phyloP scores from a whole-genome alignment of 768 basidiomycete genomes.

The Daedaleopsis sinensis region DNA sequence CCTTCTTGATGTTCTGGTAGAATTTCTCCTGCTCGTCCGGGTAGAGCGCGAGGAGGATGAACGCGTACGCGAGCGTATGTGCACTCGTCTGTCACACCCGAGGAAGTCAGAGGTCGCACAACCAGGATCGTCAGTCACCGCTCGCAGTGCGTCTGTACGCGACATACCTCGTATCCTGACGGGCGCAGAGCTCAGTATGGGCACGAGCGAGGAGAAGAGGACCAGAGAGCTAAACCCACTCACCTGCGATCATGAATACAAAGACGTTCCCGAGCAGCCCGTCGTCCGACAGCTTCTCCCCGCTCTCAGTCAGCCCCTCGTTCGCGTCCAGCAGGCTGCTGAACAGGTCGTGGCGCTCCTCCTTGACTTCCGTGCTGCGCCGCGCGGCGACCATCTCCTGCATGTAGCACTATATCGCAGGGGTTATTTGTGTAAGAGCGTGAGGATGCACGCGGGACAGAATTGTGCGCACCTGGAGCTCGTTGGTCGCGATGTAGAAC shows the following conservation, averaged over 20 bases:
- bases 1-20: slow-evolving; percentile 33
- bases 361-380: slow-evolving; percentile 37
- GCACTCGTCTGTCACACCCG: slow-evolving; percentile 33
- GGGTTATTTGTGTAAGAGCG: too few relatives aligned
- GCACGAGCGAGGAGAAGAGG: neutral
- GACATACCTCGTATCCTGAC: slow-evolving; percentile 47
- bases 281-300: slow-evolving; percentile 41
- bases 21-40: slow-evolving; percentile 43
- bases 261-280: slow-evolving; percentile 48
- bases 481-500: slow-evolving; percentile 28
- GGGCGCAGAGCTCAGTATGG: neutral
- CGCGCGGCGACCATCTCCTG: slow-evolving; percentile 55
- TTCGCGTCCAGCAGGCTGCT: slow-evolving; percentile 54
- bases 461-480: slow-evolving; percentile 29
- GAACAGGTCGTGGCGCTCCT: slow-evolving; percentile 53
- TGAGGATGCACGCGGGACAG: neutral
- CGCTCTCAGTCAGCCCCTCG: slow-evolving; percentile 33
- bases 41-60: slow-evolving; percentile 43
- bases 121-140: neutral
- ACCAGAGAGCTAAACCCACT: neutral
- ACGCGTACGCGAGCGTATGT: slow-evolving; percentile 36
- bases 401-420: slow-evolving; percentile 45
- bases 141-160: too few relatives aligned
- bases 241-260: slow-evolving; percentile 54
- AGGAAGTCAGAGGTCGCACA: neutral